phyloP scores from a whole-genome alignment of 176 grass and related monocot species.

The Lolium rigidum region DNA sequence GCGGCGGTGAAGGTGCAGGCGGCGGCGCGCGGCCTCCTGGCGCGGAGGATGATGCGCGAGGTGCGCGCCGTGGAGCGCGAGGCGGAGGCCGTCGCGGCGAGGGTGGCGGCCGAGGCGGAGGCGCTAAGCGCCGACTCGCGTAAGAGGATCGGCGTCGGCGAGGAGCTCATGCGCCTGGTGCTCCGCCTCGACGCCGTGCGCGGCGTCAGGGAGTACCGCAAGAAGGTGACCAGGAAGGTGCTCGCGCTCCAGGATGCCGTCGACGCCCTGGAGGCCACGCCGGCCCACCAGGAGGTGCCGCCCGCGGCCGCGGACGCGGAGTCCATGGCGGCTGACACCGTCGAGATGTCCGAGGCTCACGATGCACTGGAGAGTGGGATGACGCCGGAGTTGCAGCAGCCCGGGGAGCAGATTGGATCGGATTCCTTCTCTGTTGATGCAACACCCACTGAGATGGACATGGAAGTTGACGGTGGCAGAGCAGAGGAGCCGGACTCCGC shows the following conservation, averaged over 20 bases:
- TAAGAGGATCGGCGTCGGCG: neutral
- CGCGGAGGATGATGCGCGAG: constrained; percentile 47
- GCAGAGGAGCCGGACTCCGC: neutral
- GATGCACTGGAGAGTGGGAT: neutral
- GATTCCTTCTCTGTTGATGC: neutral
- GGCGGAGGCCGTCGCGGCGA: constrained; percentile 37
- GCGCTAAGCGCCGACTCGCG: neutral
- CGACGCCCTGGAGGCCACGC: constrained; percentile 49
- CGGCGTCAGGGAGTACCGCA: constrained; percentile 67
- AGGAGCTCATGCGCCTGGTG: constrained; percentile 61
- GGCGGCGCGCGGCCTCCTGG: constrained; percentile 55
- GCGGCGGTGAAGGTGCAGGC: constrained; percentile 60
- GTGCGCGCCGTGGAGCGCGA: constrained; percentile 44
- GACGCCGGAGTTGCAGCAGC: neutral
- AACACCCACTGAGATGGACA: constrained; percentile 10
- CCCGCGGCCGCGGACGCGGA: too few relatives aligned
- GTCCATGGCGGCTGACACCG: too few relatives aligned
- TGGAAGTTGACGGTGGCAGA: neutral
- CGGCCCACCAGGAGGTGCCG: too few relatives aligned
- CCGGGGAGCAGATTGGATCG: accelerated
- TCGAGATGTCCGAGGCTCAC: neutral
- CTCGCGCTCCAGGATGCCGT: constrained; percentile 74
- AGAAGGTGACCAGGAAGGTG: constrained; percentile 59
- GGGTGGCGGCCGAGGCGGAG: constrained; percentile 42
- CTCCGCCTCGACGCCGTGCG: constrained; percentile 64